phyloP scores from a whole-genome alignment of 768 basidiomycete genomes.

The Lactifluus piperatus region DNA sequence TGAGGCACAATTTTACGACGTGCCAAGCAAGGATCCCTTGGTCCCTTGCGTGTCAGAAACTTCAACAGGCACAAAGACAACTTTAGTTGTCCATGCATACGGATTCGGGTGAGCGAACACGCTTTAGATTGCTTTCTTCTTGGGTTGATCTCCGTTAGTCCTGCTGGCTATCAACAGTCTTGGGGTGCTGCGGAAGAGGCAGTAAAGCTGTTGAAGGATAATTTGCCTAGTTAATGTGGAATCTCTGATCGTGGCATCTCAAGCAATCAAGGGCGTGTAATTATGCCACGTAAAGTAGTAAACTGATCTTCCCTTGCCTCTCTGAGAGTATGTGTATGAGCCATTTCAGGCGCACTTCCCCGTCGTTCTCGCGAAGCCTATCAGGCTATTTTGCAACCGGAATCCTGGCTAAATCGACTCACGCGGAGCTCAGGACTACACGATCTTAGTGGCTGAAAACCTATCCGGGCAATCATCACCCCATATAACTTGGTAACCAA shows the following conservation, averaged over 20 bases:
- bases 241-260: not conserved
- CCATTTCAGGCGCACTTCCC: not conserved
- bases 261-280: not conserved
- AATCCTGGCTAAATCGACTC: not conserved
- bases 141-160: conserved; percentile 10
- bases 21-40: conserved; percentile 29
- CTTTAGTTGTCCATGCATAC: conserved; percentile 47
- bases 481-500: not conserved
- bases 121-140: conserved; percentile 16
- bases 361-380: not conserved
- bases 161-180: conserved; percentile 26
- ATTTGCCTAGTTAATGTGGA: conserved; percentile 2
- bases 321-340: not conserved
- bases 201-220: conserved; percentile 16
- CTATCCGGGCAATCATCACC: not conserved
- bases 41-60: conserved; percentile 17
- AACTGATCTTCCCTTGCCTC: not conserved
- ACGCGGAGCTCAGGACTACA: not conserved
- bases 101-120: conserved; percentile 41
- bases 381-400: not conserved
- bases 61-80: conserved; percentile 21
- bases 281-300: not conserved
- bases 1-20: conserved; percentile 36
- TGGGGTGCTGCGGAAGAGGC: conserved; percentile 26
- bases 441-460: not conserved